phyloP scores from a whole-genome alignment of 179 eudicot species.

The Camellia oleifera region DNA sequence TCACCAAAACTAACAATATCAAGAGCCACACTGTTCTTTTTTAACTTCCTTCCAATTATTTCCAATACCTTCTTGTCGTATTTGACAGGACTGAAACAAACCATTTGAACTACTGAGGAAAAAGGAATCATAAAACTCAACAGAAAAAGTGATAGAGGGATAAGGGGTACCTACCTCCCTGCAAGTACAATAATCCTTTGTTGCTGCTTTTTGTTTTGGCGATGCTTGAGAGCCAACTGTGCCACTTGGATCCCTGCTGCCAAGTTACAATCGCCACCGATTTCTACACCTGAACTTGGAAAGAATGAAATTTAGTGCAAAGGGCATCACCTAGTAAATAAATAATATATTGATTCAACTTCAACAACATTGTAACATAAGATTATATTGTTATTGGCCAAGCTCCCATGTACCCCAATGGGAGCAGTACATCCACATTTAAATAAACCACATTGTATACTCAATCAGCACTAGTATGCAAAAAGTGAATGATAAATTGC shows the following conservation, averaged over 20 bases:
- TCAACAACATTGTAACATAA: too few species aligned
- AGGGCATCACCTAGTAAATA: background rate
- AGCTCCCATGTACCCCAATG: too few species aligned
- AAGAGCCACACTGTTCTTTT: constrained; percentile 94
- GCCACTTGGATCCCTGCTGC: constrained; percentile 97
- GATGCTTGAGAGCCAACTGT: constrained; percentile 93
- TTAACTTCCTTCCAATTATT: constrained; percentile 85
- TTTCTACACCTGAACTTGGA: constrained; percentile 59
- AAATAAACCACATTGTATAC: too few species aligned
- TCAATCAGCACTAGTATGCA: too few species aligned
- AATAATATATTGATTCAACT: background rate
- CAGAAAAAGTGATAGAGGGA: background rate
- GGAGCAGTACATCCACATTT: too few species aligned
- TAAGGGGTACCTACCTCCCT: constrained; percentile 56
- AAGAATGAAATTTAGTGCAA: background rate
- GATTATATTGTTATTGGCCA: too few species aligned
- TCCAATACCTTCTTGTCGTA: constrained; percentile 82
- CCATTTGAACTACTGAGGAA: background rate
- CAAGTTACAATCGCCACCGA: constrained; percentile 95
- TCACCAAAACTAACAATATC: constrained; percentile 97
- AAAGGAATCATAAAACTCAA: constrained; percentile 9
- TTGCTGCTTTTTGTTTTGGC: constrained; percentile 95
- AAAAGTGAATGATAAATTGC: too few species aligned
- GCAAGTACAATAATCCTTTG: constrained; percentile 92
- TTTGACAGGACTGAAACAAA: constrained; percentile 66